phyloP scores from a whole-genome alignment of 1,139 yeast species.

The Lodderomyces theae region DNA sequence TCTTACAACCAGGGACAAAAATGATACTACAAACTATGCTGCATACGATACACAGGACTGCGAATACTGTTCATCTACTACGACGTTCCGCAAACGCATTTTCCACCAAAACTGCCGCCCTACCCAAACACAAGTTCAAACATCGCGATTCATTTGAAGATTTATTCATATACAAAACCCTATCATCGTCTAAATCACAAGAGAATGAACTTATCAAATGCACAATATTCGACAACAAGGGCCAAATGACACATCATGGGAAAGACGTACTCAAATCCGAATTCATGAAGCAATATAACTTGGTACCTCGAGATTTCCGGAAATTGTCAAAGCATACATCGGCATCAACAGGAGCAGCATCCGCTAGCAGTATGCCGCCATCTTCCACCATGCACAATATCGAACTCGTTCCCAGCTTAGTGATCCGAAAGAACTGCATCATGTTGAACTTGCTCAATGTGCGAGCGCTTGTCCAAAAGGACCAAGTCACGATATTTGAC shows the following conservation, averaged over 20 bases:
- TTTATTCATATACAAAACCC: slow-evolving; percentile 14
- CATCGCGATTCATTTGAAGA: slow-evolving; percentile 11
- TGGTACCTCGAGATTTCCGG: slow-evolving; percentile 42
- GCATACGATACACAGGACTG: not conserved
- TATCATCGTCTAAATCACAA: slow-evolving; percentile 12
- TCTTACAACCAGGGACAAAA: not conserved
- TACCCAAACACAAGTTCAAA: not conserved
- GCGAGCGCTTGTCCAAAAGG: slow-evolving; percentile 40
- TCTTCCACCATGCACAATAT: slow-evolving; percentile 16
- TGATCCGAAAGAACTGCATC: slow-evolving; percentile 37
- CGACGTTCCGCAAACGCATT: not conserved
- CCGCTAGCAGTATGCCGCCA: not conserved
- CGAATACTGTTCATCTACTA: not conserved
- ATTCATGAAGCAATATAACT: slow-evolving; percentile 35
- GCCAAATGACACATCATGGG: slow-evolving; percentile 40
- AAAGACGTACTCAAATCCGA: slow-evolving; percentile 35
- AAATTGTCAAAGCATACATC: slow-evolving; percentile 32
- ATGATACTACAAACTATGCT: not conserved
- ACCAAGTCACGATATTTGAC: slow-evolving; percentile 42
- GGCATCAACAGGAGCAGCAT: not conserved
- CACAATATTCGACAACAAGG: slow-evolving; percentile 46
- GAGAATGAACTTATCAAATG: slow-evolving; percentile 49
- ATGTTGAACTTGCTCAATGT: slow-evolving; percentile 40
- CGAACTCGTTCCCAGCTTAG: slow-evolving; percentile 45
- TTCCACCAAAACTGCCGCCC: not conserved